These are phyloP conservation scores for Lactuca sativa DNA, from an alignment of 129 eudicot genomes.

Conservation along the genomic window DNA sequence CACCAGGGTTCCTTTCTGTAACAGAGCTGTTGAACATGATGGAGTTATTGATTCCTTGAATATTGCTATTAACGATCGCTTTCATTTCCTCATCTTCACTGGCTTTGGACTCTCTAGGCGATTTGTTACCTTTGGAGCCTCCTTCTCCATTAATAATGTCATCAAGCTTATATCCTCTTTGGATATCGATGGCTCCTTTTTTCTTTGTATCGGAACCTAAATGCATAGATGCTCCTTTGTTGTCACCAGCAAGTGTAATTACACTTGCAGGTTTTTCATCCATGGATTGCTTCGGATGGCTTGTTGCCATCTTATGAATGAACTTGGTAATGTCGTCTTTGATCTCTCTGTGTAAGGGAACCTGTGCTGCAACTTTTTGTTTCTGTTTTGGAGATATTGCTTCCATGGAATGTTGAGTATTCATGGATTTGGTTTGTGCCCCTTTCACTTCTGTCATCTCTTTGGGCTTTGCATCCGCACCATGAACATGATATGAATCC, in stretches of 20 bases:
- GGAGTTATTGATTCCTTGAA: conserved; percentile 78
- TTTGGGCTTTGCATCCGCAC: conserved; percentile 26
- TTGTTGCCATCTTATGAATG: conserved; percentile 37
- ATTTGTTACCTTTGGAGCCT: conserved; percentile 22
- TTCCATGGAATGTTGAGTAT: conserved; percentile 31
- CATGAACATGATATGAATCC: conserved; percentile 18
- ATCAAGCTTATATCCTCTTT: conserved; percentile 36
- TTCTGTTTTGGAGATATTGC: conserved; percentile 31
- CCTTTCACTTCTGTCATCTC: conserved; percentile 33
- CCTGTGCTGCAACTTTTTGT: conserved; percentile 24
- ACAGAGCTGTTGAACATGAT: conserved; percentile 58
- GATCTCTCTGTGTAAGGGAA: conserved; percentile 48
- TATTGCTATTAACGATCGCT: conserved; percentile 57
- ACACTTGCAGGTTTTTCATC: conserved; percentile 48
- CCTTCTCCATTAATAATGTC: conserved; percentile 44
- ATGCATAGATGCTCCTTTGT: conserved; percentile 79
- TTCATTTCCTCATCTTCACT: conserved; percentile 41
- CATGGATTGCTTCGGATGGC: conserved; percentile 22
- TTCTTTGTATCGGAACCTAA: conserved; percentile 37
- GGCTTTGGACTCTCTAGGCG: conserved; percentile 20
- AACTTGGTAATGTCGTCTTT: conserved; percentile 47
- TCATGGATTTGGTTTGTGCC: conserved; percentile 27
- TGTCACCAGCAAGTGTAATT: conserved; percentile 71
- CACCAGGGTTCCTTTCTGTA: conserved; percentile 66
- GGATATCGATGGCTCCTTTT: neutral